phyloP scores from a whole-genome alignment of 345 rosid species.

The Boechera stricta region DNA sequence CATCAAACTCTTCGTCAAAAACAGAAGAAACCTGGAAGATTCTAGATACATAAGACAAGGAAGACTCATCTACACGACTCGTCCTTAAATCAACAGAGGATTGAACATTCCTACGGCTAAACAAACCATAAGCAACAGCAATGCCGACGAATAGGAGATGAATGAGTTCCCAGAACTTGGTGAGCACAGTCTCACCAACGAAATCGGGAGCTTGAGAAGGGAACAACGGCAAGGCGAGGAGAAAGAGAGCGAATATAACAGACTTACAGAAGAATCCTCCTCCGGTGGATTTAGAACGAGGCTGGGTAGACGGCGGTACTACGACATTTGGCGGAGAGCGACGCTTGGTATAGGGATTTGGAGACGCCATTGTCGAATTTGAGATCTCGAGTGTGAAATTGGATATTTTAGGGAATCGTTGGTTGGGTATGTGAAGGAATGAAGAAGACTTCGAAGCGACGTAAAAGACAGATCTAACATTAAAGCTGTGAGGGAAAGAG shows the following conservation, averaged over 20 bases:
- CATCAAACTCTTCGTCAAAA: constrained; percentile 68
- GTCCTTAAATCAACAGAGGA: constrained; percentile 36
- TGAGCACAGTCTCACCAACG: constrained; percentile 53
- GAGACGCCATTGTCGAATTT: constrained; percentile 56
- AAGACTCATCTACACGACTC: constrained; percentile 48
- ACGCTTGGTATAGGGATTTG: constrained; percentile 41
- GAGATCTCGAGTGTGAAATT: constrained; percentile 36
- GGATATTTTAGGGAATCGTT: constrained; percentile 11
- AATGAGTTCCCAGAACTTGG: constrained; percentile 77
- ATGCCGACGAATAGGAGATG: constrained; percentile 75
- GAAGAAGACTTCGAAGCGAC: constrained; percentile 77
- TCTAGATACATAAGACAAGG: constrained; percentile 55
- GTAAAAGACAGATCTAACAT: constrained; percentile 53
- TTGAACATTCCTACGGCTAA: constrained; percentile 65
- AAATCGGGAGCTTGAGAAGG: constrained; percentile 84
- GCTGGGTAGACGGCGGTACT: constrained; percentile 2
- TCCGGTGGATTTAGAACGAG: constrained; percentile 31
- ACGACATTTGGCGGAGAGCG: constrained; percentile 33
- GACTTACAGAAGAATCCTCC: constrained; percentile 59
- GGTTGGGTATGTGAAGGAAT: constrained; percentile 42
- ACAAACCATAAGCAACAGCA: constrained; percentile 87
- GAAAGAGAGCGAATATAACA: constrained; percentile 56
- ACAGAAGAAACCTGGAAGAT: constrained; percentile 58
- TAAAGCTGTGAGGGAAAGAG: constrained; percentile 1
- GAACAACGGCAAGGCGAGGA: constrained; percentile 71